Base-by-base conservation (phyloP, 2,329 filamentous ascomycete genomes). In the Pseudogymnoascus sp. region DNA sequence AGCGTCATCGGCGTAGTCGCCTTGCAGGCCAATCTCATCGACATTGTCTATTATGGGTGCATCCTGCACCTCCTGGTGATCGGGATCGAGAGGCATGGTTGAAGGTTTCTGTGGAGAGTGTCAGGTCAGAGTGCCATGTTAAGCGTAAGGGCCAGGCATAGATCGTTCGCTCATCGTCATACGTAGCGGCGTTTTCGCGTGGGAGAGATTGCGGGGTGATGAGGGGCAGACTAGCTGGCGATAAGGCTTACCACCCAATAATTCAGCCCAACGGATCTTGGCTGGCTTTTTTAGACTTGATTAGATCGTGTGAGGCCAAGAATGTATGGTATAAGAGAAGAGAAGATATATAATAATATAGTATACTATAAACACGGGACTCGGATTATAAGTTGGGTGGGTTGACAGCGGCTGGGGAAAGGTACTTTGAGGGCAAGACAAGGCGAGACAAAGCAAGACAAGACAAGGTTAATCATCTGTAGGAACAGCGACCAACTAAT, bases 51-150 rank as follows among this genome's bases (percentile, higher is more conserved):
- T 32, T 28, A 58, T 18, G 20, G 57, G 57, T 28, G 32, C 34
- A 25, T 58, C 57, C 8, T 58, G 32, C 57, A 58, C 57, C 18
- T 38, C 57, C 57, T 58, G 32, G 57, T 39, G 34, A 39, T 58
- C 11, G 18, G 11, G 12, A 38, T 58, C 22, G 32, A 39, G 57
- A 37, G 57, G 37, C 57, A 58, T 58, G 14, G 57, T 58, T 57
- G 32, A 57, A n/a, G 25, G 16, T 34, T 43, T 25, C 47, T 54
- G 47, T 54, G 47, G 47, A 54, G 47, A 32, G 12, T 54, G 47
- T 54, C 28, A 54, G 47, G 47, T 54, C 47, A 54, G 47, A 54
- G 9, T 34, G 47, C 47, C 47, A 34, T 54, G 47, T 54, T 54
- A 54, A 34, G 47, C 47, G 47, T 54, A 54, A 54, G 47, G 47